A percentile compares a stretch with the other conserved stretches of the same genome.
phyloP scores from a whole-genome alignment of 257 asterid species.

The Leonotis leonurus region DNA sequence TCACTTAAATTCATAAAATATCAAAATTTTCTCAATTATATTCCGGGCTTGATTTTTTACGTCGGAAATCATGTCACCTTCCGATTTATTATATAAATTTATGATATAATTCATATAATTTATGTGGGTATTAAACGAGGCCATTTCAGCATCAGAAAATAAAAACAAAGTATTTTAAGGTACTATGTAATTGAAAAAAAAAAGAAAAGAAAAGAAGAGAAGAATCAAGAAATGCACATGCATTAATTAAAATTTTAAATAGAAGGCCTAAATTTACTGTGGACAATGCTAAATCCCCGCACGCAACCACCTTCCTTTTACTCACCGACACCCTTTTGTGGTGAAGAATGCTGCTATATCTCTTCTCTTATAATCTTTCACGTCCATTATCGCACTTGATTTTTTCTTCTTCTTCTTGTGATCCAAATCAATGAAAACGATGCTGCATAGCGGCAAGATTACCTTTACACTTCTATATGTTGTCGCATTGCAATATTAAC shows the following conservation, averaged over 20 bases:
- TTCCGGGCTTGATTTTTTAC: too few species aligned
- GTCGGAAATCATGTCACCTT: too few species aligned
- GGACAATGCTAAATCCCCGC: constrained; percentile 20
- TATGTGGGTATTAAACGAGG: too few species aligned
- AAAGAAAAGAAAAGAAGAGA: background rate
- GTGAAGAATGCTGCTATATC: constrained; percentile 5
- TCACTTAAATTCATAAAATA: too few species aligned
- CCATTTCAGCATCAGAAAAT: too few species aligned
- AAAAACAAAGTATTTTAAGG: too few species aligned
- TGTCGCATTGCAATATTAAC: background rate
- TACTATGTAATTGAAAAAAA: background rate
- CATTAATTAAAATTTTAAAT: background rate
- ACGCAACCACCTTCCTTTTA: background rate
- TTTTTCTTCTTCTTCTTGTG: background rate
- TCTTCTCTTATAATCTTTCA: background rate
- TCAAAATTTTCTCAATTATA: too few species aligned
- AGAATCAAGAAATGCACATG: background rate
- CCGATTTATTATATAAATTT: too few species aligned
- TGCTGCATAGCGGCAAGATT: background rate
- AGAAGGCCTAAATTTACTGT: background rate
- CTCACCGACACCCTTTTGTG: constrained; percentile 23
- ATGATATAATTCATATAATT: too few species aligned
- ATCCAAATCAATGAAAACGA: constrained; percentile 2
- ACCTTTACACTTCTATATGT: background rate
- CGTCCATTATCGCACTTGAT: constrained; percentile 15